Evolutionary conservation across 1,139 yeast genomes (phyloP).

Genomic region (Debaryomyces nepalensis): DNA sequence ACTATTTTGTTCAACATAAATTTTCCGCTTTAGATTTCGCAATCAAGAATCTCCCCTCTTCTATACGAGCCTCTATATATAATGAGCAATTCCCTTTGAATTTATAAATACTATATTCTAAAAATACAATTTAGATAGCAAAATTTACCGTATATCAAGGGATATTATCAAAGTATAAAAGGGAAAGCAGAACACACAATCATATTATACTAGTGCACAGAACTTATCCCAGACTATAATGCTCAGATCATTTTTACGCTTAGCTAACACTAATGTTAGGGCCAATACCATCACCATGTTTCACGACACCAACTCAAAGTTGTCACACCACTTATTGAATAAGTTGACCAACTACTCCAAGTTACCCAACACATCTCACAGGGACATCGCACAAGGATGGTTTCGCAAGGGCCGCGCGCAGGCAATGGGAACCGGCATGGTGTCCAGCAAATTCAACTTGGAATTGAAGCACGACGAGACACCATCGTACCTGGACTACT

Average conservation of each 20-base stretch:
- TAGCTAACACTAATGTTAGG: constrained; percentile 12
- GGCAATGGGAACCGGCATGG: background rate
- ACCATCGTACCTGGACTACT: constrained; percentile 37
- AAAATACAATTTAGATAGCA: background rate
- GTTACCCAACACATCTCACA: constrained; percentile 28
- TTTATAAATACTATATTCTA: background rate
- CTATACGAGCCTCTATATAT: constrained; percentile 5
- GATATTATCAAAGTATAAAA: background rate
- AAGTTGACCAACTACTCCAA: constrained; percentile 27
- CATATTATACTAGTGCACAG: background rate
- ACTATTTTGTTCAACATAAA: constrained; percentile 5
- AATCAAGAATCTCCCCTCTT: constrained; percentile 6
- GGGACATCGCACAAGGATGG: constrained; percentile 16
- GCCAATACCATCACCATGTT: constrained; percentile 30
- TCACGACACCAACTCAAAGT: constrained; percentile 34
- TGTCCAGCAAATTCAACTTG: constrained; percentile 27
- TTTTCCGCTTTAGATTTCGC: constrained; percentile 6
- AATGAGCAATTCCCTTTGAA: background rate
- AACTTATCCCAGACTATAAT: constrained; percentile 3
- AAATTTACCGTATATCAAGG: background rate
- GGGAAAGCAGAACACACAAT: background rate
- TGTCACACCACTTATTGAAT: constrained; percentile 33
- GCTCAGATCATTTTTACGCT: constrained; percentile 17
- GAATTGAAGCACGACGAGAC: constrained; percentile 30
- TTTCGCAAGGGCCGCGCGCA: background rate